Evolutionary conservation across 2,329 filamentous ascomycete genomes (phyloP).

Genomic region (Sporothrix protearum): DNA sequence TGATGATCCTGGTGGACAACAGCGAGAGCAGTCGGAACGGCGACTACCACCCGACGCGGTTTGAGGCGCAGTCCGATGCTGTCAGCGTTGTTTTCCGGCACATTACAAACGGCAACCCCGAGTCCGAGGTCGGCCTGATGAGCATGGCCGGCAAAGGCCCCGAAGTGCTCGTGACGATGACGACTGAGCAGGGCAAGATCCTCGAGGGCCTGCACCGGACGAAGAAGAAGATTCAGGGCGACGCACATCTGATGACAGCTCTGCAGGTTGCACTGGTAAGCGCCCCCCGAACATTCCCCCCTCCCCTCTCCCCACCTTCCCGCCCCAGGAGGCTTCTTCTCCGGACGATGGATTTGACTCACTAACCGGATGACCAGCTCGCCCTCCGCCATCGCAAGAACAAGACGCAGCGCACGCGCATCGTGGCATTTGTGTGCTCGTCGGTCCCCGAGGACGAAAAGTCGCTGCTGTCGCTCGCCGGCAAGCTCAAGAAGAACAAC

Average conservation of each 20-base stretch:
- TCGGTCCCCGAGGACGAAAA: constrained; percentile 87
- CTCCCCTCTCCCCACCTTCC: no score
- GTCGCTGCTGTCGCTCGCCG: constrained; percentile 80
- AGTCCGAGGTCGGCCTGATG: constrained; percentile 96
- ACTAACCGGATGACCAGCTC: constrained; percentile 54
- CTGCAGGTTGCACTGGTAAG: constrained; percentile 93
- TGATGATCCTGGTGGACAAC: constrained; percentile 99
- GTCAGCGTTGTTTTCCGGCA: constrained; percentile 93
- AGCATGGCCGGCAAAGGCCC: constrained; percentile 98
- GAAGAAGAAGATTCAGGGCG: constrained; percentile 84
- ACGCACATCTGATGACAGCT: constrained; percentile 81
- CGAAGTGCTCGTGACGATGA: constrained; percentile 93
- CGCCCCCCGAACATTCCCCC: background rate
- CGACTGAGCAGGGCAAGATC: constrained; percentile 93
- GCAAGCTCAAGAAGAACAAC: constrained; percentile 98
- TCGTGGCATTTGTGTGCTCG: constrained; percentile 95
- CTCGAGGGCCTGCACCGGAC: constrained; percentile 87
- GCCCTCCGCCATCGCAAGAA: constrained; percentile 97
- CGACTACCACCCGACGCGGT: constrained; percentile 85
- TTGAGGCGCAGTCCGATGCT: constrained; percentile 93
- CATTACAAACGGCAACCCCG: constrained; percentile 91
- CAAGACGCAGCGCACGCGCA: constrained; percentile 92
- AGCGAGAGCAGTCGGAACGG: constrained; percentile 98
- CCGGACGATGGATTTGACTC: background rate
- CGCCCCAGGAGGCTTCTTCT: no score